Conservation (phyloP, 352 stramenopile species). For the Globisporangium echinulatum region DNA sequence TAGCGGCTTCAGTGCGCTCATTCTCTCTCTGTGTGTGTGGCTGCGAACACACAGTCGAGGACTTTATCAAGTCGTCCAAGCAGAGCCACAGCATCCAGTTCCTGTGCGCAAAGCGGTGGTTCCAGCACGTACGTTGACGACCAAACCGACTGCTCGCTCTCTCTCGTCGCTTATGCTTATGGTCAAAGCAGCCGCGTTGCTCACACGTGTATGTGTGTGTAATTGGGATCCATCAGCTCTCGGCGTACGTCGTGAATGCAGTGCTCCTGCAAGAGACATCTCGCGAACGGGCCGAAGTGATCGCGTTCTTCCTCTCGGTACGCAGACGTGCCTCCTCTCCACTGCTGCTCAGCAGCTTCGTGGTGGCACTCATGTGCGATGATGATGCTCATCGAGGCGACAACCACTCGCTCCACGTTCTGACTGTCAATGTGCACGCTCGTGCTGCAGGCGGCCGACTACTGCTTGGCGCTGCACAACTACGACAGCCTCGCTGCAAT, state of each 20-base stretch:
- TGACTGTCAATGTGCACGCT: neutral
- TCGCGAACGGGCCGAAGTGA: conserved; percentile 60
- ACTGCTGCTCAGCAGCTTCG: too few relatives aligned
- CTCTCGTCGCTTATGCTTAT: conserved; percentile 5
- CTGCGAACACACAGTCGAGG: conserved; percentile 34
- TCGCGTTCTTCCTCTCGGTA: conserved; percentile 78
- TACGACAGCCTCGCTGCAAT: conserved; percentile 81
- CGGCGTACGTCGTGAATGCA: conserved; percentile 77
- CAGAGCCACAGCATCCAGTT: conserved; percentile 51
- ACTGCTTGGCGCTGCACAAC: conserved; percentile 67
- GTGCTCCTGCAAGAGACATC: conserved; percentile 63
- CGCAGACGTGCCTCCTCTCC: neutral
- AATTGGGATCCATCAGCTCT: conserved; percentile 30
- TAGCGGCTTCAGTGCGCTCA: too few relatives aligned
- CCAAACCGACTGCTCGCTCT: neutral
- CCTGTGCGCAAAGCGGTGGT: conserved; percentile 65
- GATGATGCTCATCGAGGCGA: neutral
- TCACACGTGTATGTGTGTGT: neutral
- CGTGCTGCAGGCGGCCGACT: conserved; percentile 48
- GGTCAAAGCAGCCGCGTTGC: neutral
- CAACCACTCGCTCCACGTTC: neutral
- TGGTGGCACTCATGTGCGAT: too few relatives aligned
- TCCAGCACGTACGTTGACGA: conserved; percentile 57
- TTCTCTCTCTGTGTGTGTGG: too few relatives aligned
- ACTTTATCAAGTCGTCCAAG: conserved; percentile 63